Evolutionary conservation across 192 early-diverging fungal genomes (phyloP), one percentile per base, ranked within the genome.

Genomic region (Backusella westeae): DNA sequence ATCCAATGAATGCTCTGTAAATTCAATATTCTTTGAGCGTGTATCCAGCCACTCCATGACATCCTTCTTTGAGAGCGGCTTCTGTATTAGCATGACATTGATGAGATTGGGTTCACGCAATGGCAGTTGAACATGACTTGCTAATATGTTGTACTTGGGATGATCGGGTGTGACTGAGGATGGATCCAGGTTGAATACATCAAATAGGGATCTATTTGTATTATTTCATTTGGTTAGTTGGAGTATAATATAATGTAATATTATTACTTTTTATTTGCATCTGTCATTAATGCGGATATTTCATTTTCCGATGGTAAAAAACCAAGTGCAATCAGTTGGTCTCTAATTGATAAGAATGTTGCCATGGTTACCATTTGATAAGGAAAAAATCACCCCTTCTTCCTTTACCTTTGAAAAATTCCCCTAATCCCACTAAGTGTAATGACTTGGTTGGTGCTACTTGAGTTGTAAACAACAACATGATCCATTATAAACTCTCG

Each of bases 401-500:
- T 70, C 6, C 8, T 73, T 46, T 65, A 83, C 82, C 74, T 79
- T 75, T 83, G 74, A 66, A 83, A 83, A 6, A 56, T 52, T 0
- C 82, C 82, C 7, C 78, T 71, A 4, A 83, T 80, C 6, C 82
- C 82, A 36, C 77, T 80, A 0, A 83, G 72, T 1, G 82, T 66
- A 29, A 77, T 71, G 12, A 66, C 72, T 67, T 77, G 75, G 14
- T 68, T 44, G n/a, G 9, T 74, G 14, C 80, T 76, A 0, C 23
- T 52, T 34, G 21, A 17, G 0, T 42, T 46, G 44, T 79, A 82
- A 1, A 83, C 21, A 9, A 83, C 52, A 26, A 75, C 63, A 68
- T 83, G 82, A 34, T 79, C 78, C 35, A 80, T 65, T 32, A 83
- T 77, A 71, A 83, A 83, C 23, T 83, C 82, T 42, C 77, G 70